These are phyloP conservation scores for Pneumocystis sp. DNA, from an alignment of 1,139 yeast genomes.

Conservation along the genomic window DNA sequence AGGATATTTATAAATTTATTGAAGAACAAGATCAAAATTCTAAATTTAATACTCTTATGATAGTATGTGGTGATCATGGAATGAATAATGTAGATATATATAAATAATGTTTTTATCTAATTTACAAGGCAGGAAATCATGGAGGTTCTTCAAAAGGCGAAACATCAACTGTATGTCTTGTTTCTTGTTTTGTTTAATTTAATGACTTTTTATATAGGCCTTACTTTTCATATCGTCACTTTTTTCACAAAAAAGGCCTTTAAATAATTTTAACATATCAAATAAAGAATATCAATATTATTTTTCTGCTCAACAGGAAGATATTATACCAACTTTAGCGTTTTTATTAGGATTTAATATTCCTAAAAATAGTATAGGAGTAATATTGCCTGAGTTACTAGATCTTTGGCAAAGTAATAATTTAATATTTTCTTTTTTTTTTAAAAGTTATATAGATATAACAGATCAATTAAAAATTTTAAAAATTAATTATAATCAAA, in stretches of 20 bases:
- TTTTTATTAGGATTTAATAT: slow-evolving; percentile 62
- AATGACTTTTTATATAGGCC: slow-evolving; percentile 18
- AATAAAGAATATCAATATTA: slow-evolving; percentile 29
- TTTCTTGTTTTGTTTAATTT: neutral
- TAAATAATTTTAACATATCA: slow-evolving; percentile 12
- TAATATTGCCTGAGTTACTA: slow-evolving; percentile 40
- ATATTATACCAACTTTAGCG: slow-evolving; percentile 73
- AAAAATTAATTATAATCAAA: neutral
- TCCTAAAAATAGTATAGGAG: slow-evolving; percentile 76
- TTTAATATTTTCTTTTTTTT: slow-evolving; percentile 26
- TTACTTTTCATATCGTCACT: slow-evolving; percentile 48
- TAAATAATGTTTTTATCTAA: neutral
- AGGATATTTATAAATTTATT: slow-evolving; percentile 36
- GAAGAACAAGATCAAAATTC: slow-evolving; percentile 26
- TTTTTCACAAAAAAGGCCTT: slow-evolving; percentile 25
- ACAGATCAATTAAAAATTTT: neutral
- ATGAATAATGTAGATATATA: slow-evolving; percentile 44
- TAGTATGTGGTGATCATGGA: slow-evolving; percentile 88
- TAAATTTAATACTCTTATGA: slow-evolving; percentile 40
- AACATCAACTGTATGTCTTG: slow-evolving; percentile 42
- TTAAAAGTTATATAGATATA: slow-evolving; percentile 41
- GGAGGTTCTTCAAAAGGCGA: slow-evolving; percentile 92
- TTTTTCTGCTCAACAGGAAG: slow-evolving; percentile 59
- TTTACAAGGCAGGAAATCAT: slow-evolving; percentile 51
- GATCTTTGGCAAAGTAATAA: slow-evolving; percentile 19